phyloP scores from a whole-genome alignment of 345 rosid genomes.

The Rhizophora mangle region DNA sequence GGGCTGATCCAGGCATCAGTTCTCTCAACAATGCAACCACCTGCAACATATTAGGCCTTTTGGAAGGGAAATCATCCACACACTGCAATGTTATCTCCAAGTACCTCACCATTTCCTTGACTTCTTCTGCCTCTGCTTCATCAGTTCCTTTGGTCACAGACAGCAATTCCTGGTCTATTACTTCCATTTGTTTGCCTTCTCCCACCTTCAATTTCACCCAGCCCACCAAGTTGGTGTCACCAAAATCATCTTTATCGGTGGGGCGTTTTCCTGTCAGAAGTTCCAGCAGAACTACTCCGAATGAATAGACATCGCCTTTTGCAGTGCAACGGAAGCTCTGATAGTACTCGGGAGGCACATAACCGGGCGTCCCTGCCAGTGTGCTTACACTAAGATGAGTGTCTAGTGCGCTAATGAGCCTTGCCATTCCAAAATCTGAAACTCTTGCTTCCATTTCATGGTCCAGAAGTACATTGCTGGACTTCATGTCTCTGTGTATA shows the following conservation, averaged over 20 bases:
- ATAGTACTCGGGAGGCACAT: conserved; percentile 93
- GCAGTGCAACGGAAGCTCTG: conserved; percentile 96
- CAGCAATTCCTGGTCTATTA: conserved; percentile 72
- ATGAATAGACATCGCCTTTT: conserved; percentile 89
- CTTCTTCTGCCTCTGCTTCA: conserved; percentile 51
- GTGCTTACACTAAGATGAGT: conserved; percentile 95
- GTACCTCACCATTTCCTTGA: conserved; percentile 80
- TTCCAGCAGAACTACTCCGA: conserved; percentile 85
- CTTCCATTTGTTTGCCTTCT: conserved; percentile 89
- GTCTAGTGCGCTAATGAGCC: conserved; percentile 92
- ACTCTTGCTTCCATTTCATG: conserved; percentile 95
- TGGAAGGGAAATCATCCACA: conserved; percentile 85
- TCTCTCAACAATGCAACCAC: conserved; percentile 84
- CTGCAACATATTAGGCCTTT: conserved; percentile 82
- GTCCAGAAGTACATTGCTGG: conserved; percentile 85
- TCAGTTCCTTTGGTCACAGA: conserved; percentile 40
- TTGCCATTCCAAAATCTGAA: conserved; percentile 96
- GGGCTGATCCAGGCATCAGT: conserved; percentile 55
- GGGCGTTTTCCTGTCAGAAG: conserved; percentile 90
- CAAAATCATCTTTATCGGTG: conserved; percentile 92
- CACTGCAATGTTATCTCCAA: conserved; percentile 78
- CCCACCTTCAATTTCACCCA: conserved; percentile 88
- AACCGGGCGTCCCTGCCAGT: conserved; percentile 94
- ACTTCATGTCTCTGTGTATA: conserved; percentile 92
- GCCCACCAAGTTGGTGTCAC: conserved; percentile 95